Base-by-base conservation (phyloP, 225 moss, liverwort and hornwort genomes). In the Anthoceros angustus region DNA sequence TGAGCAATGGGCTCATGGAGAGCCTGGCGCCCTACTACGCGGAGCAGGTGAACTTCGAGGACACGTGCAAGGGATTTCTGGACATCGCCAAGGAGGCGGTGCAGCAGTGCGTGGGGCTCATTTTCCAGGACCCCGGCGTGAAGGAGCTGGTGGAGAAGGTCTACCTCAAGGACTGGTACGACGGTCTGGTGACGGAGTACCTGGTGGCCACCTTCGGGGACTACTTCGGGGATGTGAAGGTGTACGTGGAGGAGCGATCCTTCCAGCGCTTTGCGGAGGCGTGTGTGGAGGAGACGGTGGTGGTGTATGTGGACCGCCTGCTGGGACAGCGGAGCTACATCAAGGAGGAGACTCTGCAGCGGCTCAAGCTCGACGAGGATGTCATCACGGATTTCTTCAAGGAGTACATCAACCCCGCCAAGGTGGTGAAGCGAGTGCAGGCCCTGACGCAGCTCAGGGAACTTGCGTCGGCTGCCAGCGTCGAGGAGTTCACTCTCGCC, bases 21-120 rank as follows among this genome's bases (percentile, higher is more conserved):
- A 16, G 38, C 23, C 64, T 64, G 64, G 40, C 64, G 6, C 64
- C 64, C 12, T 25, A 25, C 25, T 67, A 67, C 42, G 66, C 42
- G 16, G 42, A 67, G 18, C 42, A 67, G 41, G 41, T 42, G 5
- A 67, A 67, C 10, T 67, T 42, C 6, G 16, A 42, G 25, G 42
- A 67, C 12, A 41, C 42, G 11, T 42, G 21, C 66, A 67, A 67
- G 42, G 41, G 66, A 7, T 67, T 67, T 42, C 16, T 41, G 18
- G n/a, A 67, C 6, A 67, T 67, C 2, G 66, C 42, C 20, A 39
- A 64, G 64, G 66, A 67, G 42, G 42, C 42, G 18, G 39, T 67
- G 42, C 66, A 67, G 43, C 42, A 67, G 25, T 14, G 12, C 18
- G 21, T 43, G 42, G 23, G 3, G 24, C 41, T 67, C n/a, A 67